Conservation (phyloP, 2,329 filamentous ascomycete genomes). For the Sphaceloma murrayae region DNA sequence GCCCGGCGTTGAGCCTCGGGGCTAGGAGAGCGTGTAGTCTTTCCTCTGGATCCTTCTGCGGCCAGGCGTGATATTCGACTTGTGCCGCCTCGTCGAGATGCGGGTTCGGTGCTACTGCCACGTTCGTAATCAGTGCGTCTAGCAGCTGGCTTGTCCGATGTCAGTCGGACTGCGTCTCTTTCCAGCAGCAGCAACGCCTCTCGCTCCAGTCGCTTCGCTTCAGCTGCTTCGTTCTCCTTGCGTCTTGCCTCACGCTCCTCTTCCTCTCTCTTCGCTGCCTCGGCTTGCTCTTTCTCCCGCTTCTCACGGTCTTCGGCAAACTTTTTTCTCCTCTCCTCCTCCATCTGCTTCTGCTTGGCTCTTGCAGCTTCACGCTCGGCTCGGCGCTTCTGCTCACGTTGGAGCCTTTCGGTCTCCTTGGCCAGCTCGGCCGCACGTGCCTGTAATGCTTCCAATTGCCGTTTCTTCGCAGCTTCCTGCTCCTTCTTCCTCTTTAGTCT, state of each 20-base stretch:
- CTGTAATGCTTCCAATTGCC: conserved; percentile 41
- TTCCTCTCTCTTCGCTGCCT: conserved; percentile 44
- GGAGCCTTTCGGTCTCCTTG: conserved; percentile 34
- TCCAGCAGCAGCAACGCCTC: conserved; percentile 45
- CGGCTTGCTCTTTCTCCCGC: conserved; percentile 35
- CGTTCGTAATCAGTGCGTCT: conserved; percentile 43
- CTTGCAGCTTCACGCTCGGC: conserved; percentile 42
- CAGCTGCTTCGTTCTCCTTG: conserved; percentile 32
- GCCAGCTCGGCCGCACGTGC: conserved; percentile 39
- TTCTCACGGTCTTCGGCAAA: conserved; percentile 42
- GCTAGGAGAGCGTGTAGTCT: conserved; percentile 21
- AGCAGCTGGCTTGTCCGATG: conserved; percentile 42
- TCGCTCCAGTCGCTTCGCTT: conserved; percentile 48
- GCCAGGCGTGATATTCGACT: conserved; percentile 21
- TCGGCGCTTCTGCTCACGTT: conserved; percentile 40
- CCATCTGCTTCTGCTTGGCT: conserved; percentile 40
- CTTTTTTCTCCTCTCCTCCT: conserved; percentile 44
- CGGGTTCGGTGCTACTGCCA: conserved; percentile 32
- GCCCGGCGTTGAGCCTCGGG: conserved; percentile 24
- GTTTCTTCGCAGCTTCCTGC: conserved; percentile 51
- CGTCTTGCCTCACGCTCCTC: conserved; percentile 36
- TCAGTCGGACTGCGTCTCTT: conserved; percentile 46
- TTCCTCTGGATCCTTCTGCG: conserved; percentile 18
- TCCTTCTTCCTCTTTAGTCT: conserved; percentile 50
- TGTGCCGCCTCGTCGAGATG: conserved; percentile 27